phyloP scores from a whole-genome alignment of 1,284 basidiomycete species.

The Ganoderma sp. region DNA sequence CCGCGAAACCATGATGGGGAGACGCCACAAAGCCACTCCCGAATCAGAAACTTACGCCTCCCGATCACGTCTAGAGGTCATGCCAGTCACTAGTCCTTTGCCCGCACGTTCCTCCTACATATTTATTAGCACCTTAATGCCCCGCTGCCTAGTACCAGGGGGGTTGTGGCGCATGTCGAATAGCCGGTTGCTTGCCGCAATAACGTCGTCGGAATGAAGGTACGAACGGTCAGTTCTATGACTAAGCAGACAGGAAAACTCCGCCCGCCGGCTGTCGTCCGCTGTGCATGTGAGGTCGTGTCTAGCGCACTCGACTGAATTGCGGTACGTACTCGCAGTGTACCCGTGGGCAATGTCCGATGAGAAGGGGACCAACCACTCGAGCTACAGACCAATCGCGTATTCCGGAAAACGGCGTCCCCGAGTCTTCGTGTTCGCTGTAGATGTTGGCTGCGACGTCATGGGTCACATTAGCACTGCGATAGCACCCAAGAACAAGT shows the following conservation, averaged over 20 bases:
- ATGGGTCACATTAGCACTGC: neutral
- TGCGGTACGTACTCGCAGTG: neutral
- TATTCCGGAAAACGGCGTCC: neutral
- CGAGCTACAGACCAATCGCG: neutral
- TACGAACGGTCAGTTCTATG: neutral
- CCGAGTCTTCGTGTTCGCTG: neutral
- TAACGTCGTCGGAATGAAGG: neutral
- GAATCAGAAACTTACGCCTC: neutral
- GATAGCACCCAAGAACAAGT: neutral
- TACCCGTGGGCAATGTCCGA: neutral
- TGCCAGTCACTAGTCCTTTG: neutral
- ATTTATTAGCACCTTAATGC: neutral
- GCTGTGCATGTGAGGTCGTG: neutral
- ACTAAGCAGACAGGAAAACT: neutral
- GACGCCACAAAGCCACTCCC: neutral
- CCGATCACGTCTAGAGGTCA: neutral
- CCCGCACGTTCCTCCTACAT: neutral
- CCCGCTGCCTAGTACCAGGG: neutral
- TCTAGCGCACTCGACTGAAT: neutral
- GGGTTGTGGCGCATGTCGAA: neutral
- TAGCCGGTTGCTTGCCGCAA: neutral
- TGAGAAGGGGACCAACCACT: neutral
- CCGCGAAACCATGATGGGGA: neutral
- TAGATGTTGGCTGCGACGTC: neutral
- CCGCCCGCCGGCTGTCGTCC: neutral